Base-by-base conservation (phyloP, 2,329 filamentous ascomycete species). In the Huntiella moniliformis region DNA sequence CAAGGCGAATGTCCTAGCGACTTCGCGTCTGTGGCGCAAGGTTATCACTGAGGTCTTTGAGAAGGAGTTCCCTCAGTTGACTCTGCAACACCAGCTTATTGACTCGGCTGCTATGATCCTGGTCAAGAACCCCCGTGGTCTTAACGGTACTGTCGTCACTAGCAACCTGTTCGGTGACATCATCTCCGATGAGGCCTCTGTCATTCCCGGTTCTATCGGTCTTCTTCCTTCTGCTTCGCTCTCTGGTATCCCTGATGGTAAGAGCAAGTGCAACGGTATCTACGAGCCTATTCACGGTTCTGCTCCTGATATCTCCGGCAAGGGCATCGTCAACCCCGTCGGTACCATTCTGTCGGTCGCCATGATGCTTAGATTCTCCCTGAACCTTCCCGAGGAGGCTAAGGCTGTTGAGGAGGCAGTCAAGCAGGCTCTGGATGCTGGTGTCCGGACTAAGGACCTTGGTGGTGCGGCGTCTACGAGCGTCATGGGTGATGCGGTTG, bases 271-370 rank as follows among this genome's bases (percentile, higher is more conserved):
- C 58, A 94, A 92, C 60, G 88, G 86, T 55, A 94, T 96, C 57
- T 98, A 94, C 61, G 88, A 96, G 71, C 88, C 88, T 18, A 96
- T 98, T 56, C 88, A 98, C 62, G 87, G 85, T 34, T 91, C 83
- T 39, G 88, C 88, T 15, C 88, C 87, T 22, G 87, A 96, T 58
- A 96, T 96, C 56, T 85, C 83, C 2, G 87, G 88, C 53, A 74
- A 92, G 65, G 83, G 83, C 50, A 79, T 94, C 54, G 86, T 94
- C 15, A 61, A 64, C 69, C 88, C 88, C 32, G 71, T 96, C 50
- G 88, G 87, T 43, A 87, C 85, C 46, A 85, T 96, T 52, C 74
- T 96, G 38, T 94, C 86, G 10, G 73, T 93, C 11, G 85, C 85
- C 56, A 94, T 96, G 86, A 83, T 98, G 79, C 73, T 95, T 57